Percentiles rank a stretch among this genome's conserved stretches.
Conservation (phyloP, 140 eudicot species). For the Cichorium intybus region DNA sequence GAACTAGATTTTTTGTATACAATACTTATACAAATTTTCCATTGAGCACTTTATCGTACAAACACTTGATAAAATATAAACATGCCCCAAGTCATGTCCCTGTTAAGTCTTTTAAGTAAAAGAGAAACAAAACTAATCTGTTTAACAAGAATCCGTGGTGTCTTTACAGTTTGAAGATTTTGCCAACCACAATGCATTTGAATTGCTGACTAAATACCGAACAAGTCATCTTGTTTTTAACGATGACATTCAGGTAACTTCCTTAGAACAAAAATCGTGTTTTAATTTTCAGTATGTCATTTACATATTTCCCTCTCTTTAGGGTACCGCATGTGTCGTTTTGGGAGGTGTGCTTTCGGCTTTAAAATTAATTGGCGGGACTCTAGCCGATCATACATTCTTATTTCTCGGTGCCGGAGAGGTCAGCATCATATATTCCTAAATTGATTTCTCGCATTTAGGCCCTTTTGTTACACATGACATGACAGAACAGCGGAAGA, state of each 20-base stretch:
- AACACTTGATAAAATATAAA: too few species aligned
- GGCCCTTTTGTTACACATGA: background rate
- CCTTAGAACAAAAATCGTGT: background rate
- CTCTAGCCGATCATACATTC: constrained; percentile 74
- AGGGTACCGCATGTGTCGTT: constrained; percentile 98
- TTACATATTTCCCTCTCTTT: constrained; percentile 1
- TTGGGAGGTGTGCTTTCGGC: constrained; percentile 81
- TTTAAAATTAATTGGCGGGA: constrained; percentile 64
- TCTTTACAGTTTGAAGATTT: constrained; percentile 84
- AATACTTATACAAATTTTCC: too few species aligned
- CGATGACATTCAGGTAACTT: constrained; percentile 89
- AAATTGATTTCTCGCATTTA: background rate
- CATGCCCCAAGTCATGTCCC: too few species aligned
- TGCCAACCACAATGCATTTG: constrained; percentile 97
- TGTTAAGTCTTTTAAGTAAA: too few species aligned
- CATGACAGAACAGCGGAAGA: background rate
- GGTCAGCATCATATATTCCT: constrained; percentile 41
- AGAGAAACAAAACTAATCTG: too few species aligned
- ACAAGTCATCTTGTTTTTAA: constrained; percentile 86
- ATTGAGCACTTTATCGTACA: too few species aligned
- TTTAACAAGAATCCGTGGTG: background rate
- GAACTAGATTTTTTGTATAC: too few species aligned
- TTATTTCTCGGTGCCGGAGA: constrained; percentile 97
- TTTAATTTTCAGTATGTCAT: background rate
- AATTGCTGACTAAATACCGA: constrained; percentile 71